These are phyloP conservation scores for Cystobasidium pallidum DNA, from an alignment of 1,284 basidiomycete genomes.

Conservation along the genomic window DNA sequence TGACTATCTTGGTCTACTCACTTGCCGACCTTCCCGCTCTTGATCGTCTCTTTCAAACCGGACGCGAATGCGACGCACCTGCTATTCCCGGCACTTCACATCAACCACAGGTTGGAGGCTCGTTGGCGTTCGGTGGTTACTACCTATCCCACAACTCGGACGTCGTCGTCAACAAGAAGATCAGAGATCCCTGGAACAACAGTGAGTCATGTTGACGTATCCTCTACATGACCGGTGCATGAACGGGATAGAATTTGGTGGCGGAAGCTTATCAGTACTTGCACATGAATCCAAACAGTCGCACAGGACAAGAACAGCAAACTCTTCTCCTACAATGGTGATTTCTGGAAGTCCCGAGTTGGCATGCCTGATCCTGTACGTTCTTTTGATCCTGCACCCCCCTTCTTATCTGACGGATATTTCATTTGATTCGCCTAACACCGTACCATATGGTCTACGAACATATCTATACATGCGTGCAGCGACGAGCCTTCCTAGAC, in stretches of 20 bases:
- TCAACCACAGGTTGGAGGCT: conserved; percentile 29
- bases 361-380: conserved; percentile 42
- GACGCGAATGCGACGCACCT: too few species aligned
- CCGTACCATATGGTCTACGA: too few species aligned
- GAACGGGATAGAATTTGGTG: too few species aligned
- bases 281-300: neutral
- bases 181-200: conserved; percentile 39
- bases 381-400: neutral
- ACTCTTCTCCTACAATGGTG: conserved; percentile 37
- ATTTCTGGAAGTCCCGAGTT: conserved; percentile 39
- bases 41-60: neutral
- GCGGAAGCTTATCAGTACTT: neutral
- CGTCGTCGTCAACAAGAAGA: conserved; percentile 45
- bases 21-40: neutral
- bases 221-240: too few species aligned
- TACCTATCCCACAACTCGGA: conserved; percentile 36
- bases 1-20: neutral
- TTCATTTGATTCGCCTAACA: too few species aligned
- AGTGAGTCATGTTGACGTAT: neutral
- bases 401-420: too few species aligned
- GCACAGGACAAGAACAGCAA: conserved; percentile 33
- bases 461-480: too few species aligned
- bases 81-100: too few species aligned
- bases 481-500: conserved; percentile 37
- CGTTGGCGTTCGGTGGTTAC: conserved; percentile 22